A percentile compares a stretch with the other conserved stretches of the same genome.
Evolutionary conservation across 768 basidiomycete species (phyloP).

Genomic region (Pleurotus djamor): DNA sequence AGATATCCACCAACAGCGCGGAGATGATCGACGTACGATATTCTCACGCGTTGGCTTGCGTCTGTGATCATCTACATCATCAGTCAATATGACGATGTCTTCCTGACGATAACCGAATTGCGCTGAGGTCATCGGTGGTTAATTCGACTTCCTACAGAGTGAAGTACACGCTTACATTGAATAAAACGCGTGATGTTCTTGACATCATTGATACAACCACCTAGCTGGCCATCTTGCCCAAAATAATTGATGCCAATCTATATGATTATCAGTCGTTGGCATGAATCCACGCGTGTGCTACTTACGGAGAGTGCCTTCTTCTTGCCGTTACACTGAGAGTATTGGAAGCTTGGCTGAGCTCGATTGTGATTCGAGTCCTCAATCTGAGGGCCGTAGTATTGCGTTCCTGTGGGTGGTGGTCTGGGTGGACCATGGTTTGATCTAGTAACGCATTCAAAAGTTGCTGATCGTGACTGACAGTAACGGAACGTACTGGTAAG

Average conservation of each 20-base stretch:
- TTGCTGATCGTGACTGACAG: not conserved
- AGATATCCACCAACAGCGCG: not conserved
- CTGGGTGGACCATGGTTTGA: conserved; percentile 37
- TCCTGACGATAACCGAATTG: conserved; percentile 66
- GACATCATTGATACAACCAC: conserved; percentile 93
- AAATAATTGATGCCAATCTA: conserved; percentile 91
- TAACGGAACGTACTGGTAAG: not conserved
- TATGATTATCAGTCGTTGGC: not conserved
- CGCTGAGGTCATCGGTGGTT: conserved; percentile 25
- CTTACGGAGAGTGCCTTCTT: conserved; percentile 87
- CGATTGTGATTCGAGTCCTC: conserved; percentile 40
- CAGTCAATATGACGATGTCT: conserved; percentile 88
- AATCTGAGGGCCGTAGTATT: conserved; percentile 62
- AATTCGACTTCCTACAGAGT: not conserved
- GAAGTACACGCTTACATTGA: conserved; percentile 36
- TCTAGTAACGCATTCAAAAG: not conserved
- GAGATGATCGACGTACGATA: conserved; percentile 49
- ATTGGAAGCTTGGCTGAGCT: conserved; percentile 72
- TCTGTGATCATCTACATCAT: conserved; percentile 62
- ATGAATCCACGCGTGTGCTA: conserved; percentile 2
- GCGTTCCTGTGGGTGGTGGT: conserved; percentile 58
- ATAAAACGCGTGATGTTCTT: conserved; percentile 71
- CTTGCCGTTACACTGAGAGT: conserved; percentile 85
- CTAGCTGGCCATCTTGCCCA: conserved; percentile 60
- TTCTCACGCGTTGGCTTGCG: conserved; percentile 76